Conservation (phyloP, 768 basidiomycete species). For the Russula emetica region DNA sequence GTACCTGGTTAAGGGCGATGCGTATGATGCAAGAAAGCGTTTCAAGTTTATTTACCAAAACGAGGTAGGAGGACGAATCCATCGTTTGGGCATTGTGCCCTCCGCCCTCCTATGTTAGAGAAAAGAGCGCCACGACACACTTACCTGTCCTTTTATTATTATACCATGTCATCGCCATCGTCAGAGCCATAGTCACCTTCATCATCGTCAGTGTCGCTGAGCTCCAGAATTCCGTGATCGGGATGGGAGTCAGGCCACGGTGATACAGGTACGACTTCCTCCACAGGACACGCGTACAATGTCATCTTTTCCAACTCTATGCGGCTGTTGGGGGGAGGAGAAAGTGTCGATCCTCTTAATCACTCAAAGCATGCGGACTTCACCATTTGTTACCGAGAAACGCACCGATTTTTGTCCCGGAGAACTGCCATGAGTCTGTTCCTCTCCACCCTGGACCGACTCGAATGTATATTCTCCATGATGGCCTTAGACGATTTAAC, state of each 20-base stretch:
- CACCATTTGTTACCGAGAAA: slow-evolving; percentile 26
- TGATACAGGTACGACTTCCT: not conserved
- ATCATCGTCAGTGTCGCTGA: slow-evolving; percentile 42
- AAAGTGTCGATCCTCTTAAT: slow-evolving; percentile 8
- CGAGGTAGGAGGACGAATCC: not conserved
- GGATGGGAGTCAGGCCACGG: slow-evolving; percentile 44
- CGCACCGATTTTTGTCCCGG: slow-evolving; percentile 52
- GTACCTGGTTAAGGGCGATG: slow-evolving; percentile 2
- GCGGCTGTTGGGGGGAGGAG: slow-evolving; percentile 32
- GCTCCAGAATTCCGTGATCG: slow-evolving; percentile 41
- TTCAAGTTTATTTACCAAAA: not conserved
- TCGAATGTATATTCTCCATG: slow-evolving; percentile 43
- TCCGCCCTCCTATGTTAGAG: slow-evolving; percentile 6
- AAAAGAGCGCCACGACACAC: not conserved
- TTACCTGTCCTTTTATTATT: slow-evolving; percentile 14
- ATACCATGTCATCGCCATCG: slow-evolving; percentile 13
- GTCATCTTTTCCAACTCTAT: slow-evolving; percentile 35
- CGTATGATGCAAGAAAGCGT: slow-evolving; percentile 1
- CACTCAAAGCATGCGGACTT: slow-evolving; percentile 7
- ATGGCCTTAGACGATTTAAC: slow-evolving; percentile 48
- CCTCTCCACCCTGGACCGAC: slow-evolving; percentile 46
- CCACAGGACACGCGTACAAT: slow-evolving; percentile 4
- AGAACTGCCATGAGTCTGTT: slow-evolving; percentile 43
- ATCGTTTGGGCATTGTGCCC: not conserved
- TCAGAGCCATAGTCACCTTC: slow-evolving; percentile 34